Evolutionary conservation across 2,329 filamentous ascomycete genomes (phyloP), one percentile per base, ranked within the genome.

Genomic region (Capronia coronata): DNA sequence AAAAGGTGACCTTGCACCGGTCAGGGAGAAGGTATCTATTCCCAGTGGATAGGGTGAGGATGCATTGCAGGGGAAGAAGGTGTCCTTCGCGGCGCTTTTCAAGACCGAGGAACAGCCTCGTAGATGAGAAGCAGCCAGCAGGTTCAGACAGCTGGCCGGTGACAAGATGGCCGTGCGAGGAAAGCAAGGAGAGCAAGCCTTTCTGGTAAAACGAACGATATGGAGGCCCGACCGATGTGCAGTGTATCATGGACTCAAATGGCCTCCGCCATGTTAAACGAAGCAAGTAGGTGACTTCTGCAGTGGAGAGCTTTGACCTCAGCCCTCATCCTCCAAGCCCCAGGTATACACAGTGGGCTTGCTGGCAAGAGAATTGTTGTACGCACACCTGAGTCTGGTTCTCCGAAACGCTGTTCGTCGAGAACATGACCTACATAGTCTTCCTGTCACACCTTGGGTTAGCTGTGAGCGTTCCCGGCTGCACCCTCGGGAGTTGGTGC

Each of bases 61-160:
- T 22, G 37, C 42, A 41, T 30, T 13, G 23, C 35, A 16, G 19
- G 40, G 23, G 41, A 30, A 39, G 16, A 25, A n/a, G 39, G 13
- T 11, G 29, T 46, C 42, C 46, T 43, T 32, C 22, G 29, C 39
- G 16, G 16, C 27, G 13, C 11, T 49, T 40, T 53, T 53, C 42
- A 42, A 46, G 39, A 34, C 46, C 37, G 42, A 43, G 29, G 39
- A 27, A 43, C 43, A 53, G 46, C 43, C 51, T 49, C 43, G 23
- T 22, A 23, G 16, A 8, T 9, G 4, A 38, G 35, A 18, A n/a
- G 11, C 8, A 6, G 23, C 13, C 19, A 25, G 19, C 6, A 23
- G 5, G 11, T 27, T n/a, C 21, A 23, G 23, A 23, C 21, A 23
- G 30, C 14, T 34, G 35, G 39, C n/a, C 40, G 38, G 25, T 13